Evolutionary conservation across 2,329 filamentous ascomycete genomes (phyloP), one percentile per base, ranked within the genome.

Genomic region (Scedosporium apiospermum): DNA sequence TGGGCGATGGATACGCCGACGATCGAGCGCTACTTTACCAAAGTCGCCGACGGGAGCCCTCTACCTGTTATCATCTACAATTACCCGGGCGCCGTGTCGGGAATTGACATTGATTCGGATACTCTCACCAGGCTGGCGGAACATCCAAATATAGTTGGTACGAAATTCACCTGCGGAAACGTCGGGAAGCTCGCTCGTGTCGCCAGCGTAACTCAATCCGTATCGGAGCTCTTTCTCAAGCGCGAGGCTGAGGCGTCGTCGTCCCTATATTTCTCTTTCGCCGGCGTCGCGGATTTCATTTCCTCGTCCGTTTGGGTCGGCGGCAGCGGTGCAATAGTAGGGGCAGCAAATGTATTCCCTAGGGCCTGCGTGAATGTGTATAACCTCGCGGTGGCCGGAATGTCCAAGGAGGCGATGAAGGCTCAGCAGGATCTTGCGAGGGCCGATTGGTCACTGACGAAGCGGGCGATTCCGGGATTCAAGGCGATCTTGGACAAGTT

Each of bases 131-230:
- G 63, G 30, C 72, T 85, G 34, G 77, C 87, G 34, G 82, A 83
- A 3, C 76, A 80, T 59, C 84, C 82, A 34, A 85, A 88, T 71
- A 87, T 84, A 80, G 79, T 80, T 6, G 82, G 82, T 42, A 87
- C 86, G 61, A 80, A 85, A 67, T 63, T 69, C 34, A 69, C 66
- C 5, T 69, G 82, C 80, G 61, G 85, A 81, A 38, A 81, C 86
- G 68, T 81, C 82, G 62, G 84, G 79, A 63, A 86, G 82, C 63
- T 88, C 85, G 75, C 78, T 77, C 65, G 83, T 76, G 7, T 73
- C 86, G 70, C 74, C 81, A 71, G 73, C 76, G 63, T 58, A 3
- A 67, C 65, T 1, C 57, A 63, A 4, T 59, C 65, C 2, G 65
- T 65, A 16, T 65, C 64, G 4, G 64, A 65, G 23, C 41, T 63